A percentile compares a stretch with the other conserved stretches of the same genome.
Conservation (phyloP, 768 basidiomycete species). For the Tricholoma terreum region DNA sequence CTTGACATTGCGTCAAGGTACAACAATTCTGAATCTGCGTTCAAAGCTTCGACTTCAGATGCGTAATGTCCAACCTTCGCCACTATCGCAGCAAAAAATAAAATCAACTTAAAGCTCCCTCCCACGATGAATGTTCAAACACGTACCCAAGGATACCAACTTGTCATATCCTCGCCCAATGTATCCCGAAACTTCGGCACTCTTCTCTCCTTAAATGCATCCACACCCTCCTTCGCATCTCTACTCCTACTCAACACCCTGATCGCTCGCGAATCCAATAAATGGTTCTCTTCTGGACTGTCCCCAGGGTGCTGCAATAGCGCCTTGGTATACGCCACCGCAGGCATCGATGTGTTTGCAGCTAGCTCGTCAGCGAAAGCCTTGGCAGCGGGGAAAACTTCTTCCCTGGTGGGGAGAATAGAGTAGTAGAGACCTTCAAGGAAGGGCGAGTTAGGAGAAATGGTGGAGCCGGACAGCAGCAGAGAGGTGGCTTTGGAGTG, state of each 20-base stretch:
- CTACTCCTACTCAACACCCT: constrained; percentile 32
- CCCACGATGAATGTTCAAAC: not conserved
- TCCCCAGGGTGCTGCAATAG: constrained; percentile 49
- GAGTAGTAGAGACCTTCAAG: constrained; percentile 45
- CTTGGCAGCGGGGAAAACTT: constrained; percentile 50
- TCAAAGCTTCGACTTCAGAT: constrained; percentile 15
- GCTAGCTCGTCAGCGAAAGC: constrained; percentile 52
- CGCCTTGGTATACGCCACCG: constrained; percentile 49
- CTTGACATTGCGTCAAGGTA: not conserved
- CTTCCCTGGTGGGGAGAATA: constrained; percentile 46
- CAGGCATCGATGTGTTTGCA: constrained; percentile 47
- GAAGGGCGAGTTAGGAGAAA: constrained; percentile 42
- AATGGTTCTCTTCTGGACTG: constrained; percentile 51
- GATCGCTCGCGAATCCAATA: constrained; percentile 50
- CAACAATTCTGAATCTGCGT: not conserved
- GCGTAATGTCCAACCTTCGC: constrained; percentile 12
- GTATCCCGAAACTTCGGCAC: constrained; percentile 43
- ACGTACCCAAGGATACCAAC: constrained; percentile 54
- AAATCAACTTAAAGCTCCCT: not conserved
- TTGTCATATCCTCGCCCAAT: constrained; percentile 36
- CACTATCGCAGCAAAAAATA: constrained; percentile 5
- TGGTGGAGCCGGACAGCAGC: constrained; percentile 45
- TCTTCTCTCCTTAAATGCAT: constrained; percentile 48
- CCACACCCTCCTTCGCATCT: constrained; percentile 47
- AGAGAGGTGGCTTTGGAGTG: constrained; percentile 49